phyloP scores from a whole-genome alignment of 1,284 basidiomycete species.

The Xerocomus nothofagi region DNA sequence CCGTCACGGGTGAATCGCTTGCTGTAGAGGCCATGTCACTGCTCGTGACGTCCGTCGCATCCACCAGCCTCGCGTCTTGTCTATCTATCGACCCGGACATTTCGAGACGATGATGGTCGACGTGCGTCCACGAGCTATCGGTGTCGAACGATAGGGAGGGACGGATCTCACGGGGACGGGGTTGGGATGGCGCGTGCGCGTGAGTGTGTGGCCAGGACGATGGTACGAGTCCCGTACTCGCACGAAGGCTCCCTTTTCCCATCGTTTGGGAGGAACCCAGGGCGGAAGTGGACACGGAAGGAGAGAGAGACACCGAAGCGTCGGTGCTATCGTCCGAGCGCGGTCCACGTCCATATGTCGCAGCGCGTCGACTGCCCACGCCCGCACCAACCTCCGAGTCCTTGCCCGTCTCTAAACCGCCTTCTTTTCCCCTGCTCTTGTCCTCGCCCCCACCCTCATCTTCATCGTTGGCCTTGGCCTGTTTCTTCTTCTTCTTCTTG shows the following conservation, averaged over 20 bases:
- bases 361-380: background rate
- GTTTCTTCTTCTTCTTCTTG: background rate
- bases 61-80: constrained; percentile 12
- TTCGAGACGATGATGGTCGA: constrained; percentile 36
- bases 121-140: constrained; percentile 52
- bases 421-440: too few relatives aligned
- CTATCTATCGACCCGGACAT: constrained; percentile 14
- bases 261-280: constrained; percentile 2
- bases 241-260: background rate
- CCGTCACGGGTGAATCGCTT: constrained; percentile 51
- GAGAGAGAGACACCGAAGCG: constrained; percentile 4
- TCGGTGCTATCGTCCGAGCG: constrained; percentile 22
- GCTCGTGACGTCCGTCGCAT: constrained; percentile 40
- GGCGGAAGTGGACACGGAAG: constrained; percentile 5
- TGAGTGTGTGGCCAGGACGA: constrained; percentile 5
- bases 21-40: constrained; percentile 58
- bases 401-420: constrained; percentile 16
- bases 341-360: background rate
- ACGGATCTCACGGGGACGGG: constrained; percentile 11
- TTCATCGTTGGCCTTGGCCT: constrained; percentile 18
- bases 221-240: constrained; percentile 1
- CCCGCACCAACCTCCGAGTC: background rate
- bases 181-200: background rate
- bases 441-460: constrained; percentile 14
- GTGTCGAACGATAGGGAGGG: constrained; percentile 34